phyloP scores from a whole-genome alignment of 2,329 filamentous ascomycete species.

The Teratosphaeria epicoccoides region DNA sequence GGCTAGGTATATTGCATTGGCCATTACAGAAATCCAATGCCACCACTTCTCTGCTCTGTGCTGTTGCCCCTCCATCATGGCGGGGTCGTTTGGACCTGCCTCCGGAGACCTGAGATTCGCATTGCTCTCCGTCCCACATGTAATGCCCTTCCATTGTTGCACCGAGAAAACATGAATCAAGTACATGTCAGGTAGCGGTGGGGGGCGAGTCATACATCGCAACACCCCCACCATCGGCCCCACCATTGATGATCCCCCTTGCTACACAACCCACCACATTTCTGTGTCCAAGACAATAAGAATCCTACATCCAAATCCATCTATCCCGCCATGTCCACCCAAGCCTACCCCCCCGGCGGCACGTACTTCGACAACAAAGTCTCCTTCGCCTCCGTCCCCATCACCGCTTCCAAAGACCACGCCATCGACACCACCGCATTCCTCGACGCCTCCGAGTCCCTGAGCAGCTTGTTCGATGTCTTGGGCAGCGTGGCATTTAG shows the following conservation, averaged over 20 bases:
- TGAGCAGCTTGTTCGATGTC: constrained; percentile 71
- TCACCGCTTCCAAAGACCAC: constrained; percentile 63
- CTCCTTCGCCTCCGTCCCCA: constrained; percentile 73
- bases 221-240: too few species aligned
- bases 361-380: constrained; percentile 80
- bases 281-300: neutral
- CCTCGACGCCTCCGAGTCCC: constrained; percentile 77
- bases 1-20: too few species aligned
- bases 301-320: neutral
- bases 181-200: too few species aligned
- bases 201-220: too few species aligned
- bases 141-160: too few species aligned
- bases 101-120: too few species aligned
- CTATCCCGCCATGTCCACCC: constrained; percentile 10
- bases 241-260: too few species aligned
- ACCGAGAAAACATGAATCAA: too few species aligned
- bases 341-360: constrained; percentile 46
- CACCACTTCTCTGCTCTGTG: too few species aligned
- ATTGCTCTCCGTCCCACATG: too few species aligned
- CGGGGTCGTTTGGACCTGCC: neutral
- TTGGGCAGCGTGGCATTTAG: constrained; percentile 65
- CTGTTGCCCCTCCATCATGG: neutral
- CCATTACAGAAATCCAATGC: too few species aligned
- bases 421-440: constrained; percentile 76
- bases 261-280: neutral